phyloP scores from a whole-genome alignment of 768 basidiomycete species.

The Chalciporus chontae region DNA sequence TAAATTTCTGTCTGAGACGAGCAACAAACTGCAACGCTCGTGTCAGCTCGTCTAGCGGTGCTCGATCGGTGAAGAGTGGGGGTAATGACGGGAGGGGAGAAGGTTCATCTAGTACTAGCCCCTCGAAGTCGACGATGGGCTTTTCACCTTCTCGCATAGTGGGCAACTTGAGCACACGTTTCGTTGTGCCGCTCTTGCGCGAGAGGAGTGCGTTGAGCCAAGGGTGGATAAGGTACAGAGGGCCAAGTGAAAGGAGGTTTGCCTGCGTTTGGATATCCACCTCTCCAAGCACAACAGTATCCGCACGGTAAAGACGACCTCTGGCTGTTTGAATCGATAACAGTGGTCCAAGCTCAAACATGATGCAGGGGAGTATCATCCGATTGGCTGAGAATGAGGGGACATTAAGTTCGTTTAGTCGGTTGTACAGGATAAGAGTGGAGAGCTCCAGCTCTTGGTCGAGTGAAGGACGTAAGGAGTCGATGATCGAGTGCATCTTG shows the following conservation, averaged over 20 bases:
- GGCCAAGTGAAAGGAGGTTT: background rate
- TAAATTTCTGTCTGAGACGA: background rate
- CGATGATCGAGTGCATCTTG: background rate
- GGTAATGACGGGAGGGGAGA: background rate
- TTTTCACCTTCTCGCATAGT: background rate
- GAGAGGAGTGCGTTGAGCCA: background rate
- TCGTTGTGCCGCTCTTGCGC: too few species aligned
- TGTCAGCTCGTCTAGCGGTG: too few species aligned
- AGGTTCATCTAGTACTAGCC: background rate
- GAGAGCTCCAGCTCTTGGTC: background rate
- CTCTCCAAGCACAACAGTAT: background rate
- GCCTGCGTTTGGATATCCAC: background rate
- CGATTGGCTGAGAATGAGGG: constrained; percentile 3
- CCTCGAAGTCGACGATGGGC: background rate
- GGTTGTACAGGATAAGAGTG: background rate
- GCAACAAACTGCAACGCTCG: background rate
- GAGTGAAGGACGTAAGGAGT: background rate
- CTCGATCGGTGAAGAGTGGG: too few species aligned
- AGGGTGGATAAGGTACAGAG: constrained; percentile 1
- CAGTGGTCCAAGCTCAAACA: background rate
- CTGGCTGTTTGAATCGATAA: background rate
- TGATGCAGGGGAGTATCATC: constrained; percentile 5
- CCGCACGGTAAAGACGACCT: background rate
- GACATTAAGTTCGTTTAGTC: background rate
- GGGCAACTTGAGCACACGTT: too few species aligned